Base-by-base conservation (phyloP, 495 filamentous ascomycete genomes). In the Elaphomyces granulatus region DNA sequence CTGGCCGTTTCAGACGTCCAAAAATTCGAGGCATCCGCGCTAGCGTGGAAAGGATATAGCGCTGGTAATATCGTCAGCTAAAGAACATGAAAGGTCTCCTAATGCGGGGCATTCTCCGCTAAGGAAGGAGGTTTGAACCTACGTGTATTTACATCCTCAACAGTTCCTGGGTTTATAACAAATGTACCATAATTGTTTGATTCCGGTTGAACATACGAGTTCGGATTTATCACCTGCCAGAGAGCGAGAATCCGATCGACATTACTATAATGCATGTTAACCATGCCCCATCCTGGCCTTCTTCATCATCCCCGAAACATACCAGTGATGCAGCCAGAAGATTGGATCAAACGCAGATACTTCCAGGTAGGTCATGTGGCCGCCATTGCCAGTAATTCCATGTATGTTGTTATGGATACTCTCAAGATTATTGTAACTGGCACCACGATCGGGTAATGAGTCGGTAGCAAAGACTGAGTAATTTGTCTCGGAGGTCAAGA, bases 331-430 rank as follows among this genome's bases (percentile, higher is more conserved):
- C 8, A 61, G 45, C 46, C 53, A 68, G 50, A 69, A 69, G 9
- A 59, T 56, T 3, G 66, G 66, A 45, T 66, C 64, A 35, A 66
- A 69, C 0, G 52, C 53, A 0, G 66, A 54, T 8, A 58, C 53
- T 1, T 50, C 48, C 6, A 67, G 47, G 8, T 57, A 47, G 14
- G 50, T 36, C 64, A 70, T 68, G 34, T 67, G 64, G 2, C 65
- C 65, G 21, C 43, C 43, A 3, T 52, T 60, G 3, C 63, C 64
- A 30, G 61, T 46, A 38, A 43, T 44, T n/a, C 45, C 51, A 45
- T 70, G 66, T n/a, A 67, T 46, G n/a, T 48, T 51, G 20, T 60
- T 55, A 37, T 69, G 63, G 9, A 63, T 46, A 37, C 39, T 51
- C 42, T 70, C 66, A 8, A 67, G 36, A 23, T 64, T 65, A 20